Conservation (phyloP, 148 eudicot species). For the Rhododendron henanense region DNA sequence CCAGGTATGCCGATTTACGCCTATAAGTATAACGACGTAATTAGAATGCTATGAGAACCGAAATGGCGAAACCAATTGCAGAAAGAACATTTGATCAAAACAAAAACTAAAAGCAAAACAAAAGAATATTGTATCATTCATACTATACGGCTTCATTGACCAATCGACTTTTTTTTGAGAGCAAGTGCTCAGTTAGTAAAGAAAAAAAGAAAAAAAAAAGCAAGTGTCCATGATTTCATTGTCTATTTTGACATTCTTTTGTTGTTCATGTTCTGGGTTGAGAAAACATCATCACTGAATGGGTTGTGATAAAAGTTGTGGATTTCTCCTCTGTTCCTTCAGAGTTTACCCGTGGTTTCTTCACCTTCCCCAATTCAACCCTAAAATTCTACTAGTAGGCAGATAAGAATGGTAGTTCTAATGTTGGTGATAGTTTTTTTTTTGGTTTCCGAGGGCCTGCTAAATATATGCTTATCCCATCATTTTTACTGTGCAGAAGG, state of each 20-base stretch:
- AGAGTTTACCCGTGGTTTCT: background rate
- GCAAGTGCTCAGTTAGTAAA: background rate
- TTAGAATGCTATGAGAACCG: background rate
- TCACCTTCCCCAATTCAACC: background rate
- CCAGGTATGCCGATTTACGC: conserved; percentile 46
- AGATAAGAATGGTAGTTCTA: background rate
- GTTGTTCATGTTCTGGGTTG: background rate
- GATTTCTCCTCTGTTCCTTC: background rate
- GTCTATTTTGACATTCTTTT: background rate
- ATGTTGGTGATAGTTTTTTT: background rate
- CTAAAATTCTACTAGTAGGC: background rate
- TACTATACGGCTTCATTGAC: background rate
- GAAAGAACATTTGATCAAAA: background rate
- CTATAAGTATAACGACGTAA: background rate
- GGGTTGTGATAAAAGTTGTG: background rate
- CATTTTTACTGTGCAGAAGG: background rate
- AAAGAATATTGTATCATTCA: background rate
- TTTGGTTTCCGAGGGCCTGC: background rate
- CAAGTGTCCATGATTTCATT: background rate
- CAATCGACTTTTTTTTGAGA: background rate
- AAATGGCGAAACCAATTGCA: background rate
- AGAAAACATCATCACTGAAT: background rate
- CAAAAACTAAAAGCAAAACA: background rate
- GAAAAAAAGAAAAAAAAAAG: background rate
- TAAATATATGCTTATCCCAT: background rate